Conservation (phyloP, 306 rosid species). For the Rosa rugosa region DNA sequence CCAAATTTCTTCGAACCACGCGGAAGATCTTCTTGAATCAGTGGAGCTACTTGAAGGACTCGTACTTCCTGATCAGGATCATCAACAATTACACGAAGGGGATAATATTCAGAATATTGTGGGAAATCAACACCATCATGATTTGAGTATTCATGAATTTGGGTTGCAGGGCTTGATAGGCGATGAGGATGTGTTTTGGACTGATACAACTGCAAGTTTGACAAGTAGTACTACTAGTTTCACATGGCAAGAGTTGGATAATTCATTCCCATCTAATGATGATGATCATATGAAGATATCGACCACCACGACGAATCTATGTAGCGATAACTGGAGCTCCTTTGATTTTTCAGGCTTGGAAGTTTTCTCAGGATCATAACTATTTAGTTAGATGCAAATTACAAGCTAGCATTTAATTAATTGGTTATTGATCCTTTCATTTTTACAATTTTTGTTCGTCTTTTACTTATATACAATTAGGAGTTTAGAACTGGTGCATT, state of each 20-base stretch:
- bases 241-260: conserved; percentile 46
- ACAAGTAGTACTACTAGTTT: conserved; percentile 4
- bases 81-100: conserved; percentile 2
- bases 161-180: conserved; percentile 40
- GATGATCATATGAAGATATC: conserved; percentile 30
- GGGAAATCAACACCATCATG: conserved; percentile 9
- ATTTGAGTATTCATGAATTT: conserved; percentile 33
- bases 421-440: background rate
- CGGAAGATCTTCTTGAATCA: conserved; percentile 12
- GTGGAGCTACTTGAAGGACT: conserved; percentile 6
- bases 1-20: background rate
- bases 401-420: background rate
- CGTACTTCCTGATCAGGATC: background rate
- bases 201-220: conserved; percentile 10
- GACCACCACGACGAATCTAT: conserved; percentile 20
- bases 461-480: background rate
- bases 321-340: conserved; percentile 51
- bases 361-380: conserved; percentile 43
- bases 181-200: conserved; percentile 24
- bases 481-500: background rate
- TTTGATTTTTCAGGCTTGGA: conserved; percentile 56
- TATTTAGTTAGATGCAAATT: background rate
- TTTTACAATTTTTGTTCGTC: background rate
- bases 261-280: conserved; percentile 29
- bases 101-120: background rate